phyloP scores from a whole-genome alignment of 2,329 filamentous ascomycete species.

The Aspergillus pseudoviridinutans region DNA sequence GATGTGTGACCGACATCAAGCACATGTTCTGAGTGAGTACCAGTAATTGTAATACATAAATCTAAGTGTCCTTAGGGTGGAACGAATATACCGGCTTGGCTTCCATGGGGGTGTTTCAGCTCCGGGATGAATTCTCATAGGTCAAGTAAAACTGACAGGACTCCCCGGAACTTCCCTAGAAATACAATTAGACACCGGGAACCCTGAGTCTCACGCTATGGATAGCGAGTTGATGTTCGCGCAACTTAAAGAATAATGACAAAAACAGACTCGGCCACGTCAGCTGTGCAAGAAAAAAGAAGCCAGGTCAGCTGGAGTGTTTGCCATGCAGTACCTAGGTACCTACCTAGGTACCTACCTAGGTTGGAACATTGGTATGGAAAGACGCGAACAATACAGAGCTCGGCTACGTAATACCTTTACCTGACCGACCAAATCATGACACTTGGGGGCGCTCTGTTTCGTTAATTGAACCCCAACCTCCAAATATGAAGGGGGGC shows the following conservation, averaged over 20 bases:
- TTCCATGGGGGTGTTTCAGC: neutral
- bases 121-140: neutral
- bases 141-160: neutral
- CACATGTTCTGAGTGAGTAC: neutral
- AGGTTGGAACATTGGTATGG: neutral
- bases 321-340: neutral
- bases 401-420: neutral
- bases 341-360: neutral
- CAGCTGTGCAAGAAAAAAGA: neutral
- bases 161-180: too few relatives aligned
- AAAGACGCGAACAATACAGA: neutral
- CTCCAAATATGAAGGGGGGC: neutral
- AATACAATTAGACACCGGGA: neutral
- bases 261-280: neutral
- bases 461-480: neutral
- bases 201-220: neutral
- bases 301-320: neutral
- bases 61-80: neutral
- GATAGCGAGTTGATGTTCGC: neutral
- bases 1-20: neutral
- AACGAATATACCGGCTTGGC: neutral
- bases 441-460: neutral
- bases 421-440: neutral
- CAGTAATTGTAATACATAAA: neutral
- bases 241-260: neutral